Evolutionary conservation across 805 yeast species (phyloP), one percentile per base, ranked within the genome.

Genomic region (Yamadazyma insecticola): DNA sequence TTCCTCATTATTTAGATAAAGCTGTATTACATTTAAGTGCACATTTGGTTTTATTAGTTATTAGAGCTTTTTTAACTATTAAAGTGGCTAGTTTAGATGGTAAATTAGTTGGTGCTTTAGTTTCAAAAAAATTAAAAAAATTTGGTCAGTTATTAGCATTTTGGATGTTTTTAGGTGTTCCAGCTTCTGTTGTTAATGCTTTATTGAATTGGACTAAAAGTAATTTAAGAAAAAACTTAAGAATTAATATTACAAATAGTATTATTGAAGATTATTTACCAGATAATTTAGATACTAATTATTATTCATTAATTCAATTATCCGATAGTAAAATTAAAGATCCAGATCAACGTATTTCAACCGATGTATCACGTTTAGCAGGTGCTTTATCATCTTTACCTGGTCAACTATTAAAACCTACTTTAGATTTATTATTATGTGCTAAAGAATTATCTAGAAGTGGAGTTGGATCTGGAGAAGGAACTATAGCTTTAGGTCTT

Each of bases 81-180:
- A 78, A 79, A 47, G 89, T 88, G 11, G 96, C 97, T 5, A 74
- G 81, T 9, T 65, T 89, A 36, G 97, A 89, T 55, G 97, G 97
- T 42, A 66, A 69, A 48, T 63, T 89, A 32, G 96, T 89, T 4
- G 85, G 95, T 0, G 76, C 85, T 1, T 68, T 89, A 44, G 84
- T 89, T 17, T 72, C 81, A 24, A 85, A 81, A 40, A 70, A 71
- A 30, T 81, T 87, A 39, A 64, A 69, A 28, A 67, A 66, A 26
- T 88, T 89, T 48, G 60, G 79, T 35, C 70, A 71, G 37, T 70
- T 81, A 17, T 55, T 88, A 33, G 63, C 72, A 2, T 67, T 74
- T 47, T 89, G 97, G 97, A 74, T 89, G 80, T 45, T 76, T 11
- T 65, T 89, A 10, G 96, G 96, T 8, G 53, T 87, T 7, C 97